A percentile compares a stretch with the other conserved stretches of the same genome.
These are phyloP conservation scores for Microthlaspi erraticum DNA, from an alignment of 345 rosid genomes.

Conservation along the genomic window DNA sequence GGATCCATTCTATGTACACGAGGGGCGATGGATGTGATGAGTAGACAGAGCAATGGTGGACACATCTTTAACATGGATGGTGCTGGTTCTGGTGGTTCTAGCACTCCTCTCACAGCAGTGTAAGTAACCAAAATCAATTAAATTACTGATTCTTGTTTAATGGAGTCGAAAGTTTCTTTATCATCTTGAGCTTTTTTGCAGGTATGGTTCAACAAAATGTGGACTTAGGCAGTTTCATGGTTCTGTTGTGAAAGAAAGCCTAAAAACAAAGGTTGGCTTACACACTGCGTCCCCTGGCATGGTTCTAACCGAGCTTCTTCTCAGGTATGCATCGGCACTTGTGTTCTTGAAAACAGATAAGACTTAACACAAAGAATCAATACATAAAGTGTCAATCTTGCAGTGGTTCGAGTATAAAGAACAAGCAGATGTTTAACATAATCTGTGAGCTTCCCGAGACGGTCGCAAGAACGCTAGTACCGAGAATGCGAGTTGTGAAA, in stretches of 20 bases:
- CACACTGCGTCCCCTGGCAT: constrained; percentile 98
- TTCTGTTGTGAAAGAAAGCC: constrained; percentile 81
- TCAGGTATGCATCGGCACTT: constrained; percentile 55
- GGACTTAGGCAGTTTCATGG: constrained; percentile 94
- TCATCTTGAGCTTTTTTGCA: constrained; percentile 44
- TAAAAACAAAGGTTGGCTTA: constrained; percentile 78
- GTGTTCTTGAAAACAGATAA: too few species aligned
- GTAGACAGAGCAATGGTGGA: constrained; percentile 70
- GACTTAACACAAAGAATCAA: background rate
- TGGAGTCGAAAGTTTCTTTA: constrained; percentile 11
- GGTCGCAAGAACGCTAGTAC: constrained; percentile 90
- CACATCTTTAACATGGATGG: constrained; percentile 98
- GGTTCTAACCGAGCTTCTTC: constrained; percentile 92
- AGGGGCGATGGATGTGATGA: constrained; percentile 86
- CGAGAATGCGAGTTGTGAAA: constrained; percentile 84
- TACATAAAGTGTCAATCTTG: background rate
- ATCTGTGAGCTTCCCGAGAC: constrained; percentile 97
- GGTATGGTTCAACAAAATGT: constrained; percentile 95
- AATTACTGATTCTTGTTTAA: background rate
- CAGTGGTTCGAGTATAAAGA: constrained; percentile 81
- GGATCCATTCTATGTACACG: constrained; percentile 94
- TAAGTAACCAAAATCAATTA: constrained; percentile 40
- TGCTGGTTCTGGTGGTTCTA: constrained; percentile 97
- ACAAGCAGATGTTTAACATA: constrained; percentile 90
- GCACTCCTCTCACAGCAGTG: constrained; percentile 98